Evolutionary conservation across 805 yeast species (phyloP).

Genomic region (Kurtzmaniella cleridarum): DNA sequence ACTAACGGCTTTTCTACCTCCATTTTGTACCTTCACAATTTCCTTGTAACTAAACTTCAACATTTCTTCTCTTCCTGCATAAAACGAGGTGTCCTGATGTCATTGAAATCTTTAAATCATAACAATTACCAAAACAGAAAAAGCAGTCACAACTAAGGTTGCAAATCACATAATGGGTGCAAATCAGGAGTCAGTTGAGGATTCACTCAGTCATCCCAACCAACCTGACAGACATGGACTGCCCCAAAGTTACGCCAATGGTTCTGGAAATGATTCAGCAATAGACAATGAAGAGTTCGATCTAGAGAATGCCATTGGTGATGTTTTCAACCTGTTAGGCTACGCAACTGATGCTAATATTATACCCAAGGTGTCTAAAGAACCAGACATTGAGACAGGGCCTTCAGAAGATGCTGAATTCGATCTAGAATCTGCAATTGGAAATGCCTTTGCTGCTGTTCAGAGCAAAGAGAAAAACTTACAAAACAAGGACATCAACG

Average conservation of each 20-base stretch:
- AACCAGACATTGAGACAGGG: neutral
- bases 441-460: conserved; percentile 7
- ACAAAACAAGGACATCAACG: neutral
- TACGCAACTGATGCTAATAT: conserved; percentile 3
- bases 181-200: neutral
- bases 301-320: conserved; percentile 33
- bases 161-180: conserved; percentile 6
- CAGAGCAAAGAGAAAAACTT: neutral
- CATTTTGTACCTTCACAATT: no score
- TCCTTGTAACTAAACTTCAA: no score
- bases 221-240: neutral
- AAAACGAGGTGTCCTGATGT: neutral
- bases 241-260: neutral
- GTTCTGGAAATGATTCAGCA: neutral
- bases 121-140: conserved; percentile 6
- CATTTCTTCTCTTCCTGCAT: no score
- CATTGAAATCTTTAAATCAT: neutral
- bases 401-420: conserved; percentile 4
- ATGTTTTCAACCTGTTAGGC: conserved; percentile 31
- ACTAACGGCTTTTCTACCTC: no score
- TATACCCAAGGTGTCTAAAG: neutral
- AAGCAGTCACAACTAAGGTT: conserved; percentile 17
- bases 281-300: conserved; percentile 16
- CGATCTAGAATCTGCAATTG: conserved; percentile 13
- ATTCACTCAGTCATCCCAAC: neutral